Evolutionary conservation across 1,284 basidiomycete species (phyloP).

Genomic region (Rhodotorula sp.): DNA sequence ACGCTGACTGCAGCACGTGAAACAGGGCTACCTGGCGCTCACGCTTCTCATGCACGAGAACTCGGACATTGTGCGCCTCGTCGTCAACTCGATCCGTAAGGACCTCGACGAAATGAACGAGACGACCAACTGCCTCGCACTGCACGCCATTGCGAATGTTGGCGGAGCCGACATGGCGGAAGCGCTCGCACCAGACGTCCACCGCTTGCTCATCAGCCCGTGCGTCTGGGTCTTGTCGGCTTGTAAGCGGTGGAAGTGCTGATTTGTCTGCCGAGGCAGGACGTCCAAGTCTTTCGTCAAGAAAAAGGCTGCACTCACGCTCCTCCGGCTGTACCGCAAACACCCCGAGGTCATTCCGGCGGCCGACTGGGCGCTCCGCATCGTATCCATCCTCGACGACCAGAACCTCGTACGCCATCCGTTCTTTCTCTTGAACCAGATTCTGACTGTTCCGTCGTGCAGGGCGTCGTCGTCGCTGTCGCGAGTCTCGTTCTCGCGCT

Average conservation of each 20-base stretch:
- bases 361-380: conserved; percentile 91
- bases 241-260: no score
- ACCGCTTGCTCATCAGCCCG: conserved; percentile 93
- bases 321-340: conserved; percentile 91
- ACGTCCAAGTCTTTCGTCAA: conserved; percentile 94
- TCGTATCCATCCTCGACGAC: conserved; percentile 94
- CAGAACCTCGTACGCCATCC: conserved; percentile 66
- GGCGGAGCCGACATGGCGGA: conserved; percentile 99
- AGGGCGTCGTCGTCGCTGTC: conserved; percentile 93
- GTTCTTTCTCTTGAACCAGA: conserved; percentile 10
- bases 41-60: conserved; percentile 98
- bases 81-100: conserved; percentile 97
- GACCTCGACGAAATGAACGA: conserved; percentile 95
- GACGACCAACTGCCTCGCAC: conserved; percentile 90
- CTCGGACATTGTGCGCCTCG: conserved; percentile 90
- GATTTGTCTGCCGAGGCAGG: conserved; percentile 53
- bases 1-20: not conserved
- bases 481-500: conserved; percentile 92
- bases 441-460: not conserved
- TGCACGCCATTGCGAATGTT: conserved; percentile 98
- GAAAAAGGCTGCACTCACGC: conserved; percentile 95
- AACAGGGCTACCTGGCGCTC: conserved; percentile 91
- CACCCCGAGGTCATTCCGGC: conserved; percentile 91
- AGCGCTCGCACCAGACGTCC: conserved; percentile 86
- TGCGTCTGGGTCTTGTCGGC: conserved; percentile 55